Conservation (phyloP, 2,329 filamentous ascomycete species). For the Coleophoma cylindrospora region DNA sequence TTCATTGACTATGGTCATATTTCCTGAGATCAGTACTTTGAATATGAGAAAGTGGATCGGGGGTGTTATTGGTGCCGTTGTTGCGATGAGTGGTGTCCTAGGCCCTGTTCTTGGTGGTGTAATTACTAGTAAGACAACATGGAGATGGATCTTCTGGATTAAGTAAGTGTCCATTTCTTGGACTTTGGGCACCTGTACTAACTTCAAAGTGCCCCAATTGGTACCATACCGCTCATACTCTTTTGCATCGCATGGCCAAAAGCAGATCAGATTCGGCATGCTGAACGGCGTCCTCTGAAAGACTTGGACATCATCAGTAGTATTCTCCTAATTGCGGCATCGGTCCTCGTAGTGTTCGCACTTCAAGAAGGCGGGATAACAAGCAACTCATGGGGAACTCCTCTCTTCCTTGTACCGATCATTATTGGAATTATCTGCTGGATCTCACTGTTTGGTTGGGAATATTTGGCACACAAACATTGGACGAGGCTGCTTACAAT, state of each 20-base stretch:
- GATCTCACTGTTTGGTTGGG: slow-evolving; percentile 32
- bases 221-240: slow-evolving; percentile 35
- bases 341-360: slow-evolving; percentile 49
- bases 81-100: slow-evolving; percentile 14
- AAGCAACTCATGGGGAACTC: slow-evolving; percentile 30
- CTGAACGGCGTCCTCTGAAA: slow-evolving; percentile 30
- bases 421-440: slow-evolving; percentile 30
- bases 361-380: slow-evolving; percentile 35
- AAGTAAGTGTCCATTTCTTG: slow-evolving; percentile 35
- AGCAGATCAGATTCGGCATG: slow-evolving; percentile 29
- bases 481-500: slow-evolving; percentile 26
- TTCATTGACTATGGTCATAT: slow-evolving; percentile 12
- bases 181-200: slow-evolving; percentile 7
- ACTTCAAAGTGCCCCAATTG: slow-evolving; percentile 41
- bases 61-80: slow-evolving; percentile 39
- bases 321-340: slow-evolving; percentile 42
- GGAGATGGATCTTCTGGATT: slow-evolving; percentile 47
- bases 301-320: slow-evolving; percentile 48
- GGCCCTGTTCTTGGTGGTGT: slow-evolving; percentile 19
- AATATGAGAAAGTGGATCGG: slow-evolving; percentile 37
- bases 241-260: slow-evolving; percentile 46
- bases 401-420: slow-evolving; percentile 36
- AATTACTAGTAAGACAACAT: slow-evolving; percentile 13
- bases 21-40: slow-evolving; percentile 43
- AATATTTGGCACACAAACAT: slow-evolving; percentile 24